These are phyloP conservation scores for Pseudomonodictys pantanalensis DNA, from an alignment of 495 filamentous ascomycete species.

Conservation along the genomic window DNA sequence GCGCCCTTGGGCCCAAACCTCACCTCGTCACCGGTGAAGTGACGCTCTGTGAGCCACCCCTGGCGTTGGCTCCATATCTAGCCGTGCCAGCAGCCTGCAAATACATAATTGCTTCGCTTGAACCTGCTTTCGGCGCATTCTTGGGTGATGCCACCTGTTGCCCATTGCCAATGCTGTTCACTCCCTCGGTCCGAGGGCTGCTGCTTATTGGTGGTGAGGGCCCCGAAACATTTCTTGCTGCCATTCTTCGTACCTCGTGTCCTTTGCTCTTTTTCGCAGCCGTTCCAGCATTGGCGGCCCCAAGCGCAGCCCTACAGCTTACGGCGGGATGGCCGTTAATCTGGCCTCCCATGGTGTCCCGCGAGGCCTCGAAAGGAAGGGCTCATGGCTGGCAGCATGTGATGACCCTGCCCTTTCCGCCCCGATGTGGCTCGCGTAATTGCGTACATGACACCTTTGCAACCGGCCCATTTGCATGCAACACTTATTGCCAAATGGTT, in stretches of 20 bases:
- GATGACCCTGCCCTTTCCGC: neutral
- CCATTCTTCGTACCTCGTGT: slow-evolving; percentile 31
- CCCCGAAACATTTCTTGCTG: too few species aligned
- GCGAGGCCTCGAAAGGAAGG: too few species aligned
- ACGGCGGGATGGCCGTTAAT: too few species aligned
- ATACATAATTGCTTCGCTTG: slow-evolving; percentile 28
- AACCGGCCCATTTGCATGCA: slow-evolving; percentile 25
- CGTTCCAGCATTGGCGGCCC: slow-evolving; percentile 1
- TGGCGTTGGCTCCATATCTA: slow-evolving; percentile 29
- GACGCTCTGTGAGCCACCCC: slow-evolving; percentile 25
- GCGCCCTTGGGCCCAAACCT: slow-evolving; percentile 6
- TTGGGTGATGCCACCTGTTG: slow-evolving; percentile 12
- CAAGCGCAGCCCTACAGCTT: slow-evolving; percentile 24
- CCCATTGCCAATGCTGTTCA: too few species aligned
- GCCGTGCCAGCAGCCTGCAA: slow-evolving; percentile 13
- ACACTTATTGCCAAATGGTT: slow-evolving; percentile 19
- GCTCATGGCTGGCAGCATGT: neutral
- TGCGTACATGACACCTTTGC: neutral
- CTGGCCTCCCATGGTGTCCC: too few species aligned
- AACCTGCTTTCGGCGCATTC: slow-evolving; percentile 22
- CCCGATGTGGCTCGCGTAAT: neutral
- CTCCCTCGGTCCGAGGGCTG: slow-evolving; percentile 6
- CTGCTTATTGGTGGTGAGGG: too few species aligned
- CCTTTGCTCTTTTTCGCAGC: slow-evolving; percentile 10
- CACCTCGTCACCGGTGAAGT: slow-evolving; percentile 23